These are phyloP conservation scores for Zymoseptoria pseudotritici DNA, from an alignment of 2,329 filamentous ascomycete genomes.

Conservation along the genomic window DNA sequence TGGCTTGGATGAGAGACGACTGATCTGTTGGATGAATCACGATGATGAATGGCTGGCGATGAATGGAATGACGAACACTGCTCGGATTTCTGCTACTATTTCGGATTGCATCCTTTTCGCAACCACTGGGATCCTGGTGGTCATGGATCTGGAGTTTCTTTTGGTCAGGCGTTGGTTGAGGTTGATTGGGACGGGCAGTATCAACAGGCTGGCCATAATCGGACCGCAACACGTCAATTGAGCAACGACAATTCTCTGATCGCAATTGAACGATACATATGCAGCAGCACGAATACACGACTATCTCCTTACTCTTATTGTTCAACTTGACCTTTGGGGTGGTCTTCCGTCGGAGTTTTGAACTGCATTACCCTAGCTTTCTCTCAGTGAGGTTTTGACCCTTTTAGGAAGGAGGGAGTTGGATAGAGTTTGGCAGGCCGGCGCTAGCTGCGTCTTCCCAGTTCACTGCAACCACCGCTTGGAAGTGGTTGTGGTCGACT, in stretches of 20 bases:
- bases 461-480: no score
- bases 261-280: background rate
- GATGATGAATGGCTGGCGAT: background rate
- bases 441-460: no score
- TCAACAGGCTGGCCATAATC: background rate
- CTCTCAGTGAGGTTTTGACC: no score
- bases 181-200: background rate
- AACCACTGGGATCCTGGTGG: background rate
- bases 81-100: background rate
- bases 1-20: conserved; percentile 24
- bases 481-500: no score
- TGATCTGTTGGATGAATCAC: background rate
- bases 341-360: no score
- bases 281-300: background rate
- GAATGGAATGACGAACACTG: background rate
- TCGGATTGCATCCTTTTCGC: background rate
- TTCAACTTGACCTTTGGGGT: background rate
- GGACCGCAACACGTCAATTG: background rate
- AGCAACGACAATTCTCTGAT: background rate
- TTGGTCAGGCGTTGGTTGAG: background rate
- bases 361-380: no score
- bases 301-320: background rate
- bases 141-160: background rate
- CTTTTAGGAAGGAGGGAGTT: no score
- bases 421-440: no score